These are phyloP conservation scores for Amanita inopinata DNA, from an alignment of 768 basidiomycete species.

Conservation along the genomic window DNA sequence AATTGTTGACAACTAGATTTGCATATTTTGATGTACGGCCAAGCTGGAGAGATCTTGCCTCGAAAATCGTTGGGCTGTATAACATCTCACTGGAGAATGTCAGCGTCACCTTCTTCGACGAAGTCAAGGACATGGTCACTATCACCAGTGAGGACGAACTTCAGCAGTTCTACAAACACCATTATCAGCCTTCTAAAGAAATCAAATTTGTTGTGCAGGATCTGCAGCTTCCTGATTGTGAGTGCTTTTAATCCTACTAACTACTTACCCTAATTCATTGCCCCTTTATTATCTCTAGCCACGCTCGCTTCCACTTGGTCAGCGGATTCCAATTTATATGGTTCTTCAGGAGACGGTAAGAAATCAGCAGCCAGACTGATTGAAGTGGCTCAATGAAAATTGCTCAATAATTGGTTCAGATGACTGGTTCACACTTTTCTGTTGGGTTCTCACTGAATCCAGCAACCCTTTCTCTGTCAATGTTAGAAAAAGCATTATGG, in stretches of 20 bases:
- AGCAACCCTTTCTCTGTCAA: conserved; percentile 11
- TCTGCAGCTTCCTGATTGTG: conserved; percentile 9
- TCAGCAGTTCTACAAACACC: not conserved
- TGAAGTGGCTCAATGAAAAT: conserved; percentile 7
- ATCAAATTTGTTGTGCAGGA: conserved; percentile 9
- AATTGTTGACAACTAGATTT: too few relatives aligned
- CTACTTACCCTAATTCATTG: conserved; percentile 4
- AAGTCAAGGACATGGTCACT: not conserved
- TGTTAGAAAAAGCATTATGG: conserved; percentile 10
- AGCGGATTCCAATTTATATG: conserved; percentile 9
- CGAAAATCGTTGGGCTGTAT: not conserved
- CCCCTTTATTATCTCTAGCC: conserved; percentile 4
- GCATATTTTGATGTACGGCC: conserved; percentile 4
- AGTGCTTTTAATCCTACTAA: conserved; percentile 6
- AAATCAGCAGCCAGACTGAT: conserved; percentile 8
- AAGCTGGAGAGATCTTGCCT: conserved; percentile 4
- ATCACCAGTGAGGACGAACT: not conserved
- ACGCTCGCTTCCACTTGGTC: conserved; percentile 10
- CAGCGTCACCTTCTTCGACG: conserved; percentile 3
- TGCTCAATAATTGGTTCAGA: too few relatives aligned
- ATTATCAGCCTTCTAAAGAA: conserved; percentile 3
- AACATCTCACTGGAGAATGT: conserved; percentile 3
- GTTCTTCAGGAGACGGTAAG: conserved; percentile 6
- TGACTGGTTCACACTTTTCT: conserved; percentile 12
- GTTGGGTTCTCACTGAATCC: conserved; percentile 12